Conservation (phyloP, 148 eudicot species). For the Rhododendron ovatum region DNA sequence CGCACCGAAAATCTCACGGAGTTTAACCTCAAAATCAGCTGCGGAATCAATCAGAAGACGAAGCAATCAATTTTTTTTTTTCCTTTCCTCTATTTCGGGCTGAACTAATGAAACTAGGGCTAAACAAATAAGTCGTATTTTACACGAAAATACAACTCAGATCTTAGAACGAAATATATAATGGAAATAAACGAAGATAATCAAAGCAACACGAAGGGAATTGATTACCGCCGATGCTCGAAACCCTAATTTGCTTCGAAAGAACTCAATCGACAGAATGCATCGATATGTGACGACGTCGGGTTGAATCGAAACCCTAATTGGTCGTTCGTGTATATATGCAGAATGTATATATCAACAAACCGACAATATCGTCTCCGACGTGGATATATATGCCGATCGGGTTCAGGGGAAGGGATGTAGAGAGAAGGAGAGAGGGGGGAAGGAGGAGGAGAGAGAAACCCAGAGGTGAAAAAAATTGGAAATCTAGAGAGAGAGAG, state of each 20-base stretch:
- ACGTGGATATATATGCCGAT: conserved; percentile 18
- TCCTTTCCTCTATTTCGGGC: not conserved
- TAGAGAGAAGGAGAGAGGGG: conserved; percentile 1
- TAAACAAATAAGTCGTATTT: conserved; percentile 10
- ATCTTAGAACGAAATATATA: not conserved
- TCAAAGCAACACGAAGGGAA: not conserved
- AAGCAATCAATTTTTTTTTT: conserved; percentile 3
- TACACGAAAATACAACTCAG: not conserved
- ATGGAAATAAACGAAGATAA: not conserved
- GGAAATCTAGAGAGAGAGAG: conserved; percentile 15
- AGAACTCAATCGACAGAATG: conserved; percentile 19
- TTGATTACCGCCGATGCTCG: not conserved
- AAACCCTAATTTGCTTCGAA: conserved; percentile 28
- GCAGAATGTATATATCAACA: not conserved
- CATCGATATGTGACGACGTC: not conserved
- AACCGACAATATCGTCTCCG: not conserved
- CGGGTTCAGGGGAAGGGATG: not conserved
- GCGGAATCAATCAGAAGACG: conserved; percentile 2
- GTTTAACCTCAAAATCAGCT: conserved; percentile 27
- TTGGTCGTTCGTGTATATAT: not conserved
- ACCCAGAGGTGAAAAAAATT: not conserved
- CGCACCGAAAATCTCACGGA: conserved; percentile 80
- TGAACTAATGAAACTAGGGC: conserved; percentile 19
- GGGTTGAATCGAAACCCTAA: not conserved
- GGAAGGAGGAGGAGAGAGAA: not conserved